Base-by-base conservation (phyloP, 345 rosid genomes). In the Kandelia obovata region DNA sequence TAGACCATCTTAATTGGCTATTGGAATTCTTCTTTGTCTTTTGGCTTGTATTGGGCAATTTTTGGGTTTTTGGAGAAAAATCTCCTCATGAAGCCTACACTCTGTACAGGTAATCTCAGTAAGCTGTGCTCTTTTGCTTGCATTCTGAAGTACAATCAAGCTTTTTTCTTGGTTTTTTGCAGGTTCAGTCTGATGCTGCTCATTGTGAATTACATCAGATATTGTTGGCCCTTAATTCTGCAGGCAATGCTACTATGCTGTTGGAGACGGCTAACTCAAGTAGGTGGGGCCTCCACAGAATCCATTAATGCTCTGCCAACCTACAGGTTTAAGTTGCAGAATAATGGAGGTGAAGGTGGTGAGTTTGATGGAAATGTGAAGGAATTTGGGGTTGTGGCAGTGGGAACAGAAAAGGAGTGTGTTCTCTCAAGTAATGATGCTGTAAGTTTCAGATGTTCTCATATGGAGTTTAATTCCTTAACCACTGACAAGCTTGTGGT, bases 241-340 rank as follows among this genome's bases (percentile, higher is more conserved):
- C 53, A 51, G 32, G 66, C 51, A 16, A 31, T 61, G 28, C 28
- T 70, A 21, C 15, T 49, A 20, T 70, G 73, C 60, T 72, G 62
- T 62, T 39, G 70, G 57, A 75, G 69, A 16, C 30, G 35, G 31
- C 70, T 67, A 27, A 46, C 34, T 25, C 61, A 35, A 32, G 58
- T 23, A 62, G 66, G 35, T 9, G 76, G 69, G 51, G 76, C 76
- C 27, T 17, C 79, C 11, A 11, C 61, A 9, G 75, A 71, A 47
- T 32, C 69, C 59, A 71, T 76, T 32, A 30, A 66, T 25, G 66
- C 79, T 58, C 72, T 76, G 39, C 79, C 79, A 49, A 71, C 72
- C 2, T 71, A 71, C 65, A 71, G 61, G 16, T 71, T 62, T 53
- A 71, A 76, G 68, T 35, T 66, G 46, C 79, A 70, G 59, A 71